Evolutionary conservation across 148 eudicot genomes (phyloP), one percentile per base, ranked within the genome.

Genomic region (Chenopodium formosanum): DNA sequence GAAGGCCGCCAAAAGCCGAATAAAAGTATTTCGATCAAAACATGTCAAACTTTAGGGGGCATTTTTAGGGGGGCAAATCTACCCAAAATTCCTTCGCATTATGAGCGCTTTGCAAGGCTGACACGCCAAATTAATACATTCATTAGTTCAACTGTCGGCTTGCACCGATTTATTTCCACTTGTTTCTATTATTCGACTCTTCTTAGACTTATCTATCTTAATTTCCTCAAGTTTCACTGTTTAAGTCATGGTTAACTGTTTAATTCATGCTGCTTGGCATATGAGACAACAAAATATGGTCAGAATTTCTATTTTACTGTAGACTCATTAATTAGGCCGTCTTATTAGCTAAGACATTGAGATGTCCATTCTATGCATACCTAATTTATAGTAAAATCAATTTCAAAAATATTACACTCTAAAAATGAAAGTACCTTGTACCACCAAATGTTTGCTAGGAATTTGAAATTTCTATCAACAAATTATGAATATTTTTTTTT

Each of bases 1-100:
- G 77, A 79, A 62, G 80, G 66, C 20, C 31, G 4, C 76, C 80
- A 64, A 84, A 80, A 60, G 86, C 47, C 83, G 76, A 73, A 68
- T n/a, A 4, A 14, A 50, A 74, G 7, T 31, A 47, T 11, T 81
- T 74, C 17, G 22, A 22, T 50, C 4, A 27, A 47, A 63, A 56
- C 73, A 56, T 70, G 56, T 80, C 46, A 80, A 72, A 66, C 17
- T 47, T 81, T 81, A 17, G 79, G 74, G 70, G 73, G 9, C 73
- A 74, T 73, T 63, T 73, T 73, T 50, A 27, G 53, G 53, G 50
- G 50, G 79, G 50, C 52, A 22, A 44, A 2, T 11, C 31, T 58
- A 46, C 79, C 50, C 9, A 44, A 62, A 40, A 62, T 67, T 34
- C 25, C 6, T 74, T 73, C 56, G 60, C 17, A 34, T 40, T 40